phyloP scores from a whole-genome alignment of 1,284 basidiomycete species.

The Salmacisia buchloeana region DNA sequence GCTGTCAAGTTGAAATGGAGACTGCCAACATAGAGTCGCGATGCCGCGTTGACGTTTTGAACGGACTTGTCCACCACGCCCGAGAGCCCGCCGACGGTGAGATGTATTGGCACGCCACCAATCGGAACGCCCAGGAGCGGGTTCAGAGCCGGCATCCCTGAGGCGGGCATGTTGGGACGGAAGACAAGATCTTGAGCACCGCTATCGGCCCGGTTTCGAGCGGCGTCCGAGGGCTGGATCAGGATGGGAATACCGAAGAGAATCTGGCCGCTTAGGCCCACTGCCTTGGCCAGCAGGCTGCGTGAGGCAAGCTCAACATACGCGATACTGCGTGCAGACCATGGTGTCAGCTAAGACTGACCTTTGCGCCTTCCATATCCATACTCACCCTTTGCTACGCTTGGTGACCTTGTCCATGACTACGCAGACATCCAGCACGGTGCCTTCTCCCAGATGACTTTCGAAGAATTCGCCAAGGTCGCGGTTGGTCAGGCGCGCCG shows the following conservation, averaged over 20 bases:
- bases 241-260: constrained; percentile 97
- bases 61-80: not conserved
- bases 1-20: constrained; percentile 92
- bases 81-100: constrained; percentile 10
- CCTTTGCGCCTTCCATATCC: not conserved
- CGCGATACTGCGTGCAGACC: constrained; percentile 62
- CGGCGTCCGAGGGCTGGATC: constrained; percentile 91
- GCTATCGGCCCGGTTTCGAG: constrained; percentile 64
- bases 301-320: constrained; percentile 92
- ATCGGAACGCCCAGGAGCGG: constrained; percentile 2
- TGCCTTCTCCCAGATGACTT: constrained; percentile 79
- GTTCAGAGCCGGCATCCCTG: not conserved
- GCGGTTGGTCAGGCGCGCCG: constrained; percentile 84
- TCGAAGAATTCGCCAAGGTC: constrained; percentile 99
- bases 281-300: constrained; percentile 82
- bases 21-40: constrained; percentile 90
- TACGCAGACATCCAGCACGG: constrained; percentile 89
- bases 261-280: constrained; percentile 81
- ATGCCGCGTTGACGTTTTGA: constrained; percentile 54
- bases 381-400: constrained; percentile 82
- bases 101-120: constrained; percentile 20
- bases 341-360: not conserved
- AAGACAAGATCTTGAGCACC: constrained; percentile 9
- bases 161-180: constrained; percentile 19
- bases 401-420: constrained; percentile 88